Evolutionary conservation across 2,329 filamentous ascomycete species (phyloP), one percentile per base, ranked within the genome.

Genomic region (Nemania bipapillata): DNA sequence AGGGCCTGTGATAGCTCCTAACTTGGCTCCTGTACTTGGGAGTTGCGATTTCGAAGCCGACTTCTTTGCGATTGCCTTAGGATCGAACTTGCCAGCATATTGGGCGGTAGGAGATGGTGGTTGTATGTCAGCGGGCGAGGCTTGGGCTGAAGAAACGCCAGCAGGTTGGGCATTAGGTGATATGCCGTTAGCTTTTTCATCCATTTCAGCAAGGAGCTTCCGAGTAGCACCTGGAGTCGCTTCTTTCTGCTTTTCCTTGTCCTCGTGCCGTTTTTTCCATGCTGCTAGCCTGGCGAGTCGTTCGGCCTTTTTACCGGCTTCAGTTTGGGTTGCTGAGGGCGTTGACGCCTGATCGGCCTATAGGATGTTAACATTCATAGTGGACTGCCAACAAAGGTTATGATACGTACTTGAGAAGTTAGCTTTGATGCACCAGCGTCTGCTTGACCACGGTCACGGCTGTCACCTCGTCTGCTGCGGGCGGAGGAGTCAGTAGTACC

Each of bases 221-320:
- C 88, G 85, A 45, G 90, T 87, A 71, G 89, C 89, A 66, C 87
- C 88, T 47, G 87, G 84, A 61, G 88, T 89, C 52, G 90, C 86
- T 74, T 91, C 88, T 75, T 89, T 90, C 77, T 92, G 88, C 78
- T 92, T 92, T 74, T 91, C 90, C 74, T 91, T 90, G 77, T 90
- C 89, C 72, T 93, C 92, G 78, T 93, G 91, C 81, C 94, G 95
- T 80, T 93, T 92, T 82, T 97, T 97, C 94, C 94, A 97, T 65
- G 92, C 92, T 79, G 95, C 92, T 30, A 97, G 82, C 78, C 93
- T 94, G 30, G 92, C 92, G 50, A 94, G 85, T 70, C 92, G 86
- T 79, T 95, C 92, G 57, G 91, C 91, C 79, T 94, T 93, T 77
- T 92, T 93, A 57, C 93, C 90, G 69, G 89, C 87, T 75, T 93